A percentile compares a stretch with the other conserved stretches of the same genome.
These are phyloP conservation scores for Acmispon strigosus DNA, from an alignment of 306 rosid species.

Conservation along the genomic window DNA sequence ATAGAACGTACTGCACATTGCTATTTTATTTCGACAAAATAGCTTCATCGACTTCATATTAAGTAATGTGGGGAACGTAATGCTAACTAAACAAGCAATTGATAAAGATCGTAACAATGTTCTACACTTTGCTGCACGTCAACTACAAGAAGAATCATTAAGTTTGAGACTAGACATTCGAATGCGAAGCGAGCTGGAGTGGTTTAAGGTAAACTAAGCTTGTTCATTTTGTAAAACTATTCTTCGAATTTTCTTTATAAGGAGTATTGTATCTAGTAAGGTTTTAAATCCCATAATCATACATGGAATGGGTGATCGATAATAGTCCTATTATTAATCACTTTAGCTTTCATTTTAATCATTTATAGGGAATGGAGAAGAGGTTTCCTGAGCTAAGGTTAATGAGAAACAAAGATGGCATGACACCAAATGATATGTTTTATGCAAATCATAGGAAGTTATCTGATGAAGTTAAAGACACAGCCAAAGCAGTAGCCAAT, in stretches of 20 bases:
- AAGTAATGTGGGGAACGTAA: too few species aligned
- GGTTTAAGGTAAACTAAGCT: not conserved
- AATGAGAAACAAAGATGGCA: not conserved
- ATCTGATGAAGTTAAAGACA: not conserved
- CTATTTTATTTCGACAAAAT: not conserved
- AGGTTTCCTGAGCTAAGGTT: not conserved
- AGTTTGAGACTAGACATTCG: not conserved
- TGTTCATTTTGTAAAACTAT: too few species aligned
- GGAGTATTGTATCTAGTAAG: too few species aligned
- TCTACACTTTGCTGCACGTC: conserved; percentile 8
- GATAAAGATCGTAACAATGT: not conserved
- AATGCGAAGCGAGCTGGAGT: not conserved
- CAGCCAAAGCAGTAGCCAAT: not conserved
- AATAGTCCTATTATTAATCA: too few species aligned
- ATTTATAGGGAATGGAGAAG: not conserved
- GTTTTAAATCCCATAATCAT: too few species aligned
- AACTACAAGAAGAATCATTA: not conserved
- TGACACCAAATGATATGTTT: not conserved
- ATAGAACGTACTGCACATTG: not conserved
- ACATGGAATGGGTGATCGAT: too few species aligned
- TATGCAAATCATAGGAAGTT: not conserved
- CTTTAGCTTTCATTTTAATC: too few species aligned
- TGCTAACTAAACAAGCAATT: too few species aligned
- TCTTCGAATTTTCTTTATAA: too few species aligned
- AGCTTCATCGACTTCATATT: too few species aligned